Evolutionary conservation across 169 alveolate genomes (phyloP).

Genomic region (Amoebophrya sp.): DNA sequence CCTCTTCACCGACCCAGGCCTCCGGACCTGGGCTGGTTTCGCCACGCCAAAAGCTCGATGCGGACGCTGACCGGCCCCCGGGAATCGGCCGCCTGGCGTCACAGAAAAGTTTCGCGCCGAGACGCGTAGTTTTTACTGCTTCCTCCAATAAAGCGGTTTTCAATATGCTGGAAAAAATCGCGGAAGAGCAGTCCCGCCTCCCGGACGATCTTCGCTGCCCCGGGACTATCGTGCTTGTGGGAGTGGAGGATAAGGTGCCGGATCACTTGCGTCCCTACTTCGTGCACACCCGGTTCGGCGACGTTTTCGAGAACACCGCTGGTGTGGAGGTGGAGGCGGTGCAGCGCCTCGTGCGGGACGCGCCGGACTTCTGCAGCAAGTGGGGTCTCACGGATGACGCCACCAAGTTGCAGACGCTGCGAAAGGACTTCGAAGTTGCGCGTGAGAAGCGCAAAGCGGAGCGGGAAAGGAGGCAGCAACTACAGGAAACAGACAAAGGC

Average conservation of each 20-base stretch:
- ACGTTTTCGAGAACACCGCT: neutral
- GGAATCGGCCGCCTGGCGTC: no score
- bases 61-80: no score
- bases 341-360: neutral
- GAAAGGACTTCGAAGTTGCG: no score
- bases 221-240: no score
- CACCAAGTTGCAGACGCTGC: no score
- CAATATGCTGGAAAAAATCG: neutral
- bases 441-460: neutral
- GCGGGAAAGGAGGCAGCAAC: neutral
- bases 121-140: neutral
- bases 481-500: neutral
- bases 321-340: neutral
- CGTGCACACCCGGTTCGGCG: neutral
- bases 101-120: neutral
- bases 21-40: no score
- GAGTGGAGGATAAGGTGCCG: neutral
- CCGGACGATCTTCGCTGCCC: no score
- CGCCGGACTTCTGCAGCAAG: neutral
- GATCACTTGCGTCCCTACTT: neutral
- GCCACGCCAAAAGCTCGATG: no score
- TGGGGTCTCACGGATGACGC: no score
- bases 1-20: no score
- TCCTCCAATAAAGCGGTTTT: neutral
- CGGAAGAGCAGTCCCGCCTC: no score